Conservation (phyloP, 257 asterid species). For the Coffea canephora region DNA sequence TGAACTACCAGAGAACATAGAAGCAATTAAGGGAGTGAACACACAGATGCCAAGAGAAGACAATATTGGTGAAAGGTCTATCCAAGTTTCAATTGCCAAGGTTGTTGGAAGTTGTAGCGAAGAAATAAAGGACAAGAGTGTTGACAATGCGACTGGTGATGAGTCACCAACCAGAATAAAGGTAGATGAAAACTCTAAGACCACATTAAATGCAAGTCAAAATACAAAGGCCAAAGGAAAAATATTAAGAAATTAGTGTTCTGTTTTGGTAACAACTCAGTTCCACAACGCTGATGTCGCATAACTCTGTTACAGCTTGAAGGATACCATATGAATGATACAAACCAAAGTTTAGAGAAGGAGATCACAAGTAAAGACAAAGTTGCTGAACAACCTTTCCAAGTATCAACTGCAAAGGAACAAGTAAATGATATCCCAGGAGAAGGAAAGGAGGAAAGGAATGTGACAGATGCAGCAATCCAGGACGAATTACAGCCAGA, state of each 20-base stretch:
- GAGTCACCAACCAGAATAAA: neutral
- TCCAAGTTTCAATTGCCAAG: neutral
- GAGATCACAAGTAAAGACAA: neutral
- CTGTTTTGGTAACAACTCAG: neutral
- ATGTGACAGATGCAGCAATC: neutral
- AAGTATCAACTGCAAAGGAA: neutral
- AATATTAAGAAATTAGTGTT: neutral
- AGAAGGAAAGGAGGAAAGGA: neutral
- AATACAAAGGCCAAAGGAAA: too few species aligned
- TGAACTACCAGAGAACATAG: neutral
- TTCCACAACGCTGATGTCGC: neutral
- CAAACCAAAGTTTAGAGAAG: neutral
- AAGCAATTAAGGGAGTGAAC: neutral
- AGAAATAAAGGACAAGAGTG: conserved; percentile 19
- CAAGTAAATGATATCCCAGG: neutral
- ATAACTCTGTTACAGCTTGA: neutral
- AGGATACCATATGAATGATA: neutral
- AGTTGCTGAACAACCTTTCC: neutral
- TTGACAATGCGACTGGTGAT: conserved; percentile 20
- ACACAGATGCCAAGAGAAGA: conserved; percentile 2
- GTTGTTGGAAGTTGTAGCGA: neutral
- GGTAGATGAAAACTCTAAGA: neutral
- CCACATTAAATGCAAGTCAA: neutral
- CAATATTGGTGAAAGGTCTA: neutral
- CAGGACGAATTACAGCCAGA: neutral